phyloP scores from a whole-genome alignment of 2,329 filamentous ascomycete genomes.

The Xylariaceae sp. region DNA sequence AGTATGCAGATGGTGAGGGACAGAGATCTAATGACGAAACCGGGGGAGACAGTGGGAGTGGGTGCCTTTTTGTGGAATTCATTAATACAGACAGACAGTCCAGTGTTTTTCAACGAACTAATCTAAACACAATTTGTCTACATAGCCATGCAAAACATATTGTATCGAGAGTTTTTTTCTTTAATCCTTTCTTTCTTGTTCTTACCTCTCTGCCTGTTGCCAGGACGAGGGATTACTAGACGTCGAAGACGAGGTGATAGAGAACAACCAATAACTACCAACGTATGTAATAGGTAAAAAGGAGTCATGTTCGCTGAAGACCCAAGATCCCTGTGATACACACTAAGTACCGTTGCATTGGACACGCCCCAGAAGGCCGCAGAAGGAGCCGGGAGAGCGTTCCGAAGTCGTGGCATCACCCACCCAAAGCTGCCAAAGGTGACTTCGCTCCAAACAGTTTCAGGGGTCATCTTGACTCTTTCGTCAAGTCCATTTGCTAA shows the following conservation, averaged over 20 bases:
- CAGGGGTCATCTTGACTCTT: conserved; percentile 15
- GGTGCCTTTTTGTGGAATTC: not conserved
- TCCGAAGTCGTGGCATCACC: conserved; percentile 26
- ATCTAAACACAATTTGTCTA: no score
- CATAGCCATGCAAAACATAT: no score
- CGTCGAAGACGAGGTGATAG: no score
- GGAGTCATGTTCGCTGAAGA: not conserved
- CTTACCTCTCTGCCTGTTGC: no score
- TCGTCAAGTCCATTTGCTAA: conserved; percentile 5
- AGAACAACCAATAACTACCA: no score
- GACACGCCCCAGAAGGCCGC: conserved; percentile 11
- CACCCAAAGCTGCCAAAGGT: conserved; percentile 19
- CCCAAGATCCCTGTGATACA: not conserved
- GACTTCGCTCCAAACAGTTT: conserved; percentile 28
- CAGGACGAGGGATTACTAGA: no score
- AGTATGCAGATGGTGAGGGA: not conserved
- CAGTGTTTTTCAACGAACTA: not conserved
- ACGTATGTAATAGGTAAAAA: not conserved
- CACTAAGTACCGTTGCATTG: conserved; percentile 17
- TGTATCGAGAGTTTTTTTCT: no score
- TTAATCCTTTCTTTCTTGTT: no score
- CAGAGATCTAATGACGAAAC: not conserved
- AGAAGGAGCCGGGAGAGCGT: conserved; percentile 22
- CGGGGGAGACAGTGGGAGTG: not conserved
- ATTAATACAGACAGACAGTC: not conserved